phyloP scores from a whole-genome alignment of 305 asterid species.

The Solanum hybrid region DNA sequence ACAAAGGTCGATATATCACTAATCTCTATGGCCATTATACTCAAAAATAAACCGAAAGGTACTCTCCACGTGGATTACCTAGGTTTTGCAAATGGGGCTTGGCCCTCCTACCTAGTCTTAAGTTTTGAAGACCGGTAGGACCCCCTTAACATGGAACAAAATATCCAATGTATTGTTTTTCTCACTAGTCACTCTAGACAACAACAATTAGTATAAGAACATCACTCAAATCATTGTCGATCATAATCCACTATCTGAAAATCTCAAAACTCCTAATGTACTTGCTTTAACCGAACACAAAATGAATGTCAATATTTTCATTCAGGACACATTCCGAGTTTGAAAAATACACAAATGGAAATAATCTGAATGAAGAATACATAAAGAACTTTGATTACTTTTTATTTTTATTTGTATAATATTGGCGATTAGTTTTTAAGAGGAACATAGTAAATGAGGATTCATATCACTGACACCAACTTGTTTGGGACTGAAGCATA shows the following conservation, averaged over 20 bases:
- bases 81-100: neutral
- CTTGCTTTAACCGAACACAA: neutral
- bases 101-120: neutral
- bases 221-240: neutral
- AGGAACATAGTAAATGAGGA: neutral
- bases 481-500: neutral
- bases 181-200: neutral
- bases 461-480: neutral
- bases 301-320: neutral
- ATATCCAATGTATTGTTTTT: neutral
- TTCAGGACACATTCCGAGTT: neutral
- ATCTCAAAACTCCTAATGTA: neutral
- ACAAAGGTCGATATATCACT: neutral
- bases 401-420: neutral
- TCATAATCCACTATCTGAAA: neutral
- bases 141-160: neutral
- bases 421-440: neutral
- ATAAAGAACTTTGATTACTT: neutral
- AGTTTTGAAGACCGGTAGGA: neutral
- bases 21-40: neutral
- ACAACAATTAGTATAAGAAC: neutral
- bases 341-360: neutral
- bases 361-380: neutral
- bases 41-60: neutral
- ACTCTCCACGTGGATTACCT: neutral